Conservation (phyloP, 177 flowering plant species). For the Tripterygium wilfordii region DNA sequence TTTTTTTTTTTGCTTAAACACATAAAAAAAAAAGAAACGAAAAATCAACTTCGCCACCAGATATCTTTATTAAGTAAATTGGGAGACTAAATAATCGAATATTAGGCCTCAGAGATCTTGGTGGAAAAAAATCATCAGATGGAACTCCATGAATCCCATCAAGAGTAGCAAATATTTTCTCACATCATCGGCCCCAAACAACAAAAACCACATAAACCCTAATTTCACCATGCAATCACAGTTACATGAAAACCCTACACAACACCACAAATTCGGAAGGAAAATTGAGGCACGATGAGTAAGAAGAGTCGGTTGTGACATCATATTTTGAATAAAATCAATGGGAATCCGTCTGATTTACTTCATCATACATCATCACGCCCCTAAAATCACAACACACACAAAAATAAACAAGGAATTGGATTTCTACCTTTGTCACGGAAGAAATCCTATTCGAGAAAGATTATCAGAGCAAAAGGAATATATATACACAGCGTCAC, state of each 20-base stretch:
- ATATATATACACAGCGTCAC: constrained; percentile 2
- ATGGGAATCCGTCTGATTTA: constrained; percentile 34
- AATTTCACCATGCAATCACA: neutral
- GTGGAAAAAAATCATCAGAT: constrained; percentile 9
- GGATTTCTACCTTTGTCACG: constrained; percentile 29
- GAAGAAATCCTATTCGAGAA: constrained; percentile 1
- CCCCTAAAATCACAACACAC: neutral
- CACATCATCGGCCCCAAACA: constrained; percentile 8
- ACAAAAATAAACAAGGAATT: too few relatives aligned
- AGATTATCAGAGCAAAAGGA: constrained; percentile 23
- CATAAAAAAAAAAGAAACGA: too few relatives aligned
- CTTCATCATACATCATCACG: constrained; percentile 13
- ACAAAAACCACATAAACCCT: too few relatives aligned
- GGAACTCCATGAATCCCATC: constrained; percentile 1
- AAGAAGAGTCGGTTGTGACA: constrained; percentile 24
- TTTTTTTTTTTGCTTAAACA: too few relatives aligned
- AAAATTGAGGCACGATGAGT: constrained; percentile 2
- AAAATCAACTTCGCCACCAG: too few relatives aligned
- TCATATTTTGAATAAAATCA: constrained; percentile 17
- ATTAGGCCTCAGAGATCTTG: constrained; percentile 17
- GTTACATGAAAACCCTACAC: too few relatives aligned
- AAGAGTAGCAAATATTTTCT: constrained; percentile 15
- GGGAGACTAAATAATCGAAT: neutral
- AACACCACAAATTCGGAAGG: neutral
- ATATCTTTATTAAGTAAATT: too few relatives aligned